Conservation (phyloP, 2,329 filamentous ascomycete genomes). For the Chalara sp. region DNA sequence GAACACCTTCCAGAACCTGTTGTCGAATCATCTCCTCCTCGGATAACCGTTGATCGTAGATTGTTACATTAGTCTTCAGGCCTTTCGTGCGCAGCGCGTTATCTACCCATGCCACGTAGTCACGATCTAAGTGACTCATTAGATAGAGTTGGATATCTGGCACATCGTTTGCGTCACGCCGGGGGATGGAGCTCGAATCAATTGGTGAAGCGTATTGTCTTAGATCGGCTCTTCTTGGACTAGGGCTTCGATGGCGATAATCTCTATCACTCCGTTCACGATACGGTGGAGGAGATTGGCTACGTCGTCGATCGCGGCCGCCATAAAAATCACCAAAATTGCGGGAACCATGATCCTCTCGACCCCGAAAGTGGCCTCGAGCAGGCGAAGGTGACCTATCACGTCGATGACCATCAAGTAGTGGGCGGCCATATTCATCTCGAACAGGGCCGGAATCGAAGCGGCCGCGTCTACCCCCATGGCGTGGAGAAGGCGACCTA, state of each 20-base stretch:
- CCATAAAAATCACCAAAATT: constrained; percentile 26
- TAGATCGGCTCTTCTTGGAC: constrained; percentile 49
- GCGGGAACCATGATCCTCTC: constrained; percentile 50
- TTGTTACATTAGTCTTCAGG: constrained; percentile 72
- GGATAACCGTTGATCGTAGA: constrained; percentile 68
- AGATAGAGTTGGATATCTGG: constrained; percentile 88
- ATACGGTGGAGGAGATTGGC: constrained; percentile 59
- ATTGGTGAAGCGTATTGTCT: constrained; percentile 41
- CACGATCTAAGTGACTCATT: constrained; percentile 67
- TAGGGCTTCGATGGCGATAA: constrained; percentile 65
- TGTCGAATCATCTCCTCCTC: constrained; percentile 74
- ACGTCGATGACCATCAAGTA: constrained; percentile 61
- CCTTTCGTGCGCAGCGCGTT: constrained; percentile 64
- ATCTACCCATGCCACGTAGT: constrained; percentile 81
- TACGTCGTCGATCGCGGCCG: constrained; percentile 39
- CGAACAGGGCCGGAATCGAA: constrained; percentile 31
- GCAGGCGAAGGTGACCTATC: constrained; percentile 52
- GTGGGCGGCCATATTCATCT: constrained; percentile 34
- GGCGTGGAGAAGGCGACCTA: constrained; percentile 53
- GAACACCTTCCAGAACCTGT: constrained; percentile 82
- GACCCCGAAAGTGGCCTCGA: constrained; percentile 44
- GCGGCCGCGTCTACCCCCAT: constrained; percentile 31
- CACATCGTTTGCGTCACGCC: constrained; percentile 65
- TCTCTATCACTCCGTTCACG: constrained; percentile 38
- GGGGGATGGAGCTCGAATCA: constrained; percentile 63